Conservation (phyloP, 805 yeast species). For the Saturnispora hagleri region DNA sequence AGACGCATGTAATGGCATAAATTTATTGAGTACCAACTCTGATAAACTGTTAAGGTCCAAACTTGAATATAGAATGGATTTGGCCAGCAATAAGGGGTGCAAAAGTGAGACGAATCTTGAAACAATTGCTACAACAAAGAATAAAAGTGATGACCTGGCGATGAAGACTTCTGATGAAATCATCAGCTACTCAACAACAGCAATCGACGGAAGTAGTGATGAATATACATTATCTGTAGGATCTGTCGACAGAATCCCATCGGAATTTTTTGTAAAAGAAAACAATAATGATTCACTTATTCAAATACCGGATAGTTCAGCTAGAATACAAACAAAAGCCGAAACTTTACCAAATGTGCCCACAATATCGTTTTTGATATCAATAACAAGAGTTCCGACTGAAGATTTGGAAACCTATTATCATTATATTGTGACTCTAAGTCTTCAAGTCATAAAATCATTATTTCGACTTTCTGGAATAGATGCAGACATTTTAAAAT, state of each 20-base stretch:
- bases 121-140: neutral
- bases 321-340: neutral
- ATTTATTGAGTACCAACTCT: neutral
- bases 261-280: slow-evolving; percentile 9
- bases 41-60: neutral
- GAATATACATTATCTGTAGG: slow-evolving; percentile 8
- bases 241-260: slow-evolving; percentile 17
- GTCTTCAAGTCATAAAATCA: slow-evolving; percentile 19
- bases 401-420: slow-evolving; percentile 22
- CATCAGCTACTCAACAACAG: neutral
- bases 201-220: neutral
- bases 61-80: slow-evolving; percentile 1
- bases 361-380: slow-evolving; percentile 35
- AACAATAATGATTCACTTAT: neutral
- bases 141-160: neutral
- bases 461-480: slow-evolving; percentile 37
- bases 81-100: neutral
- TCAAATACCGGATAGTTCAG: slow-evolving; percentile 12
- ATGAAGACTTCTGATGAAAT: neutral
- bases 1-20: neutral
- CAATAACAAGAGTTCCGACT: slow-evolving; percentile 26
- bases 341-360: slow-evolving; percentile 40
- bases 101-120: neutral
- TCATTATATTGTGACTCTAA: slow-evolving; percentile 28
- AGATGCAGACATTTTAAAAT: slow-evolving; percentile 40